Evolutionary conservation across 768 basidiomycete species (phyloP), one percentile per base, ranked within the genome.

Genomic region (Pleurotus giganteus): DNA sequence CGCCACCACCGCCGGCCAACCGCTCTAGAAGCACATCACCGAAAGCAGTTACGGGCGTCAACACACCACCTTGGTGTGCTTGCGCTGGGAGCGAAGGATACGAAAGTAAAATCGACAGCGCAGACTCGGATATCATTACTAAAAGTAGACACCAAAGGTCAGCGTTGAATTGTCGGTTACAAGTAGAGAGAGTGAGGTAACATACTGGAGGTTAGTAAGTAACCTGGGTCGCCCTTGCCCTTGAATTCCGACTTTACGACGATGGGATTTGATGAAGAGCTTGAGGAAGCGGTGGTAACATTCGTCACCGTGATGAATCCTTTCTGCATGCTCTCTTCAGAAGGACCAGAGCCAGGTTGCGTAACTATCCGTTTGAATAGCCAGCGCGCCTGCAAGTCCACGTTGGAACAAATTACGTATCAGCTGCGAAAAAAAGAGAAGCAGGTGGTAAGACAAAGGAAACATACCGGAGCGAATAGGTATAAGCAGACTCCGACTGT

Each of bases 1-100:
- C n/a, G 47, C 69, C 66, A 0, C 82, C 85, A 7, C 77, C 82
- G 19, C 70, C 73, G 55, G 80, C 77, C 57, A 97, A 66, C 17
- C 94, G 76, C 59, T 81, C 78, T 32, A 94, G 72, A 32, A 95
- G 67, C 5, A 83, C 81, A 56, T 89, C 83, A 15, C 94, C 94
- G 53, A 96, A 78, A 1, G 90, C 94, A 3, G 82, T 84, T 69
- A 87, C 81, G 0, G 94, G 86, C 1, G 95, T 98, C 47, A 97
- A 72, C 2, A 94, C 70, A 1, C 95, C 94, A 11, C 94, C 94
- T 43, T 74, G 67, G 47, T 72, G 74, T 2, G 81, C 85, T 4
- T 86, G 65, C 0, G 73, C 59, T 0, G 91, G 81, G 2, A 94
- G 79, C 3, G 17, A 23, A 17, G 4, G 7, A 27, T 74, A 63